Base-by-base conservation (phyloP, 257 asterid genomes). In the Scutellaria galericulata region DNA sequence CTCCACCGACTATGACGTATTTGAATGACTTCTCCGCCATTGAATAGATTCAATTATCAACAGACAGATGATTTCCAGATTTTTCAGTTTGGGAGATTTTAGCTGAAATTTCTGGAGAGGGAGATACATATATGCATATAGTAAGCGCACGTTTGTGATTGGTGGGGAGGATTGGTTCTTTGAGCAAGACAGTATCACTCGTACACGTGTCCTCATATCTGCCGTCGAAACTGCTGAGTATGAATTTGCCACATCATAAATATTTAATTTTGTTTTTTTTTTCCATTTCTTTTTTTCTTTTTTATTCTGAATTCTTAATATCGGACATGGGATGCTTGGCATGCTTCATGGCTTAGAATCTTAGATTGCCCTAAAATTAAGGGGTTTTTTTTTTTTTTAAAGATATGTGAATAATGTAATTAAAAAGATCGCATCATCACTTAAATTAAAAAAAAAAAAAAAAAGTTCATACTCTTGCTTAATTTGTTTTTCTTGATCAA, bases 1-100 rank as follows among this genome's bases (percentile, higher is more conserved):
- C 96, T 15, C 97, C 96, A 14, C 97, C 97, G n/a, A 90, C 41
- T 82, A 90, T 90, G 81, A 90, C 90, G 75, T 88, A 91, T 73
- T 91, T 89, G 87, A 88, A 87, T n/a, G 84, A 81, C 67, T 84
- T 88, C 82, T 78, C 94, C 2, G 92, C 90, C 97, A 88, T 89
- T 51, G 79, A 64, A 64, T 24, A 60, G 50, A 77, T 53, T 22
- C 58, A 46, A 15, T 8, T 27, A 46, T 50, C 70, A 15, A 2
- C 22, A 5, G 6, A 48, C 11, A 27, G 20, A 44, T n/a, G 46
- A 12, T 44, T 18, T 45, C 42, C 1, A 9, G 35, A 51, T 15
- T 52, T 66, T 40, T 52, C 59, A 48, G 66, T 63, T 52, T 31
- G 22, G 47, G 46, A 37, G 9, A 18, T 7, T 20, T 12, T 44